phyloP scores from a whole-genome alignment of 257 asterid species.

The Orobanche coerulescens region DNA sequence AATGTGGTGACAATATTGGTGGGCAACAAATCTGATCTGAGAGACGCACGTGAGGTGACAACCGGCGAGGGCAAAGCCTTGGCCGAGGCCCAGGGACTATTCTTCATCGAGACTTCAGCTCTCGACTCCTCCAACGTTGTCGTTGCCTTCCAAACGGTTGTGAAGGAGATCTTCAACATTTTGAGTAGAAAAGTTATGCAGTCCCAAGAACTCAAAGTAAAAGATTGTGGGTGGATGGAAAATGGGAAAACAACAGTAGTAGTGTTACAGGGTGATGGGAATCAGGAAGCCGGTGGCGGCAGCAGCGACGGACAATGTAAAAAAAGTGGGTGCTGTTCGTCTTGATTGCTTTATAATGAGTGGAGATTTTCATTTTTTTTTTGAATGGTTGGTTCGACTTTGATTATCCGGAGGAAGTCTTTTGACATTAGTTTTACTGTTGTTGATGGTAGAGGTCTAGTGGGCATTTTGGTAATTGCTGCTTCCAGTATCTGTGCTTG shows the following conservation, averaged over 20 bases:
- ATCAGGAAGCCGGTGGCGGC: slow-evolving; percentile 31
- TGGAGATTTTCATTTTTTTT: not conserved
- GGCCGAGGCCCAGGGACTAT: slow-evolving; percentile 78
- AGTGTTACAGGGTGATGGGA: slow-evolving; percentile 57
- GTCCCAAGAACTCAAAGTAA: slow-evolving; percentile 74
- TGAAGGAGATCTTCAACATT: slow-evolving; percentile 72
- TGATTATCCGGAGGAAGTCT: slow-evolving; percentile 7
- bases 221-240: slow-evolving; percentile 46
- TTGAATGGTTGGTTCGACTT: not conserved
- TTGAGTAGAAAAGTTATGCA: slow-evolving; percentile 89
- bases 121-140: slow-evolving; percentile 79
- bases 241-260: slow-evolving; percentile 67
- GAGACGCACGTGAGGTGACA: slow-evolving; percentile 85
- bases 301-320: no score
- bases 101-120: slow-evolving; percentile 94
- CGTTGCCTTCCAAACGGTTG: slow-evolving; percentile 73
- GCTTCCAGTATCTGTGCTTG: no score
- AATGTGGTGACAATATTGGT: slow-evolving; percentile 86
- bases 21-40: slow-evolving; percentile 86
- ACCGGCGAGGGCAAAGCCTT: slow-evolving; percentile 79
- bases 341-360: slow-evolving; percentile 24
- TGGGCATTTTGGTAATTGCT: not conserved
- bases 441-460: slow-evolving; percentile 11
- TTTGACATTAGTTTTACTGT: slow-evolving; percentile 17
- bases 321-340: slow-evolving; percentile 63